Base-by-base conservation (phyloP, 2,329 filamentous ascomycete genomes). In the Mycosphaerella arachidis region DNA sequence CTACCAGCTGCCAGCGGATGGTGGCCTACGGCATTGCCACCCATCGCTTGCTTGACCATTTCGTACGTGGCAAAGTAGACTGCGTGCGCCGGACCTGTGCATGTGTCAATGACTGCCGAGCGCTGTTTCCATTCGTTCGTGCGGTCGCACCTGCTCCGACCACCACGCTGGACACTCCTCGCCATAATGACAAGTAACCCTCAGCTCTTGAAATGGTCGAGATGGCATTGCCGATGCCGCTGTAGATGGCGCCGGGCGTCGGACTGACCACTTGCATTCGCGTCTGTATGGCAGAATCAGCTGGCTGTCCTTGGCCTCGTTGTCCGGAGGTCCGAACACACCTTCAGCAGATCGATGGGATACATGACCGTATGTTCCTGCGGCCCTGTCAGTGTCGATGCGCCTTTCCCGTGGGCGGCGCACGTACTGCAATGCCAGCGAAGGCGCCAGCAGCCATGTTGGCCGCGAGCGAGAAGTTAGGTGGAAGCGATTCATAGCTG, bases 361-460 rank as follows among this genome's bases (percentile, higher is more conserved):
- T 99, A 99, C 94, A 99, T 97, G 71, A 96, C 92, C 61, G 93
- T 95, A 77, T 97, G 93, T 80, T 97, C 93, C 92, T 97, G 68
- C 55, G 62, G 60, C 48, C 58, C 10, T 30, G 46, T 50, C 29
- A 50, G 46, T 12, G 46, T 50, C 46, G 18, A 29, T 13, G 10
- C 20, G 18, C 3, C 20, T n/a, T 31, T 50, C 1, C 29, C 8
- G 24, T 29, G 24, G 10, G 18, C 18, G 43, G 53, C 60, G 71
- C 61, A 71, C 87, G 70, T 86, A 95, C 91, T 71, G 92, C 91
- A 78, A 97, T 95, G 69, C 94, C 94, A 61, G 94, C 94, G 78
- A 97, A 97, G 68, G 94, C 94, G 75, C 94, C 94, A 58, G 94
- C 94, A 65, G 88, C 81, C 92, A 97, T 97, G 78, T 97, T 99